Percentiles rank a stretch among this genome's conserved stretches.
phyloP scores from a whole-genome alignment of 805 yeast species.

The Pichia gijzeniarum region DNA sequence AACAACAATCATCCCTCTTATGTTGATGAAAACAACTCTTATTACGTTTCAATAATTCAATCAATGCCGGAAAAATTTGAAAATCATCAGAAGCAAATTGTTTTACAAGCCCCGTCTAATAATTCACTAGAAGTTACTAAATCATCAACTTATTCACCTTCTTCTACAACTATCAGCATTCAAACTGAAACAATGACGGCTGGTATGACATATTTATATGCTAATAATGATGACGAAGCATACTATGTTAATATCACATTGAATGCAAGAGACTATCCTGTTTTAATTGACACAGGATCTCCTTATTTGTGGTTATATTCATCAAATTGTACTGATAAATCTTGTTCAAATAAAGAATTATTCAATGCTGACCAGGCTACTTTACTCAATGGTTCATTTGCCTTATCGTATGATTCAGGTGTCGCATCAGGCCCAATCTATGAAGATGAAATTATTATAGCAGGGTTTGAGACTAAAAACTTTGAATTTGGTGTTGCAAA shows the following conservation, averaged over 20 bases:
- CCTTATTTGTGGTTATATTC: constrained; percentile 61
- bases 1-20: constrained; percentile 2
- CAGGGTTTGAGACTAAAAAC: constrained; percentile 32
- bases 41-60: constrained; percentile 4
- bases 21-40: not conserved
- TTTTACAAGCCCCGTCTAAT: not conserved
- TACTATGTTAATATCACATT: constrained; percentile 36
- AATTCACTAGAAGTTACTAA: not conserved
- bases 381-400: constrained; percentile 30
- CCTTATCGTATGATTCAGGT: constrained; percentile 48
- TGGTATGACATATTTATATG: constrained; percentile 26
- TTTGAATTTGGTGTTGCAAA: constrained; percentile 50
- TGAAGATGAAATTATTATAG: constrained; percentile 31
- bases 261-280: constrained; percentile 37
- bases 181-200: constrained; percentile 13
- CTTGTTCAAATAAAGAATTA: constrained; percentile 34
- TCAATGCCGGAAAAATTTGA: not conserved
- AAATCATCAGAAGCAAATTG: constrained; percentile 1
- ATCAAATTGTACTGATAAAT: constrained; percentile 37
- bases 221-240: constrained; percentile 27
- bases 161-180: constrained; percentile 7
- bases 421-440: constrained; percentile 43
- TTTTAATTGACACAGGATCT: constrained; percentile 61
- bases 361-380: constrained; percentile 23
- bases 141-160: not conserved